Evolutionary conservation across 2,329 filamentous ascomycete genomes (phyloP), one percentile per base, ranked within the genome.

Genomic region (Diaporthe citriasiana): DNA sequence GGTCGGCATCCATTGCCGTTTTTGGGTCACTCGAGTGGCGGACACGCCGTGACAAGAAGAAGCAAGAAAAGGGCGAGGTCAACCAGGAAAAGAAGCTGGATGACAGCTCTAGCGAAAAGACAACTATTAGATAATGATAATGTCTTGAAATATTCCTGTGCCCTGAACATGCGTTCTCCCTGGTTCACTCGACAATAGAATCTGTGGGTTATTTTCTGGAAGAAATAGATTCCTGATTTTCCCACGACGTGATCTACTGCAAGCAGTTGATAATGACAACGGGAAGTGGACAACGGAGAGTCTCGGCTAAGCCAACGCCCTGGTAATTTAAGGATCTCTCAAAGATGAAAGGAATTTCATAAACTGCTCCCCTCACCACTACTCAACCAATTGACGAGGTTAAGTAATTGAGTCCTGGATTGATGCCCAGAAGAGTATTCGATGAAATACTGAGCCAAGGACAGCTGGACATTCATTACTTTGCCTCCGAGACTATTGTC

Each of bases 1-100:
- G 74, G 6, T 59, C 74, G n/a, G 74, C 74, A 33, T 74, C 74
- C 0, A 70, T 75, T 9, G 74, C 74, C 1, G 25, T 75, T 3
- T 50, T 45, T 1, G 74, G 74, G 15, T 75, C 74, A 0, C 13
- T 74, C 4, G 74, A 75, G 9, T 75, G 74, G 74, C n/a, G 55
- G 9, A 63, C 47, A 4, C 57, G 71, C 0, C 69, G 74, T 0
- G 69, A 55, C 10, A 72, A 71, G 53, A 73, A 71, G 33, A 73
- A 73, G 55, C 60, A 45, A 59, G 45, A 73, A 53, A 59, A 73
- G 40, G 51, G 27, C 15, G n/a, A 19, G 19, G 27, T 5, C 10
- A 17, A 42, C 33, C n/a, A 60, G 6, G 70, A 25, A 19, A 63
- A 42, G 15, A 56, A 42, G 30, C 45, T 22, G 55, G 63, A 69